These are phyloP conservation scores for Cymbopogon citratus DNA, from an alignment of 176 grass and related monocot species.

Conservation along the genomic window DNA sequence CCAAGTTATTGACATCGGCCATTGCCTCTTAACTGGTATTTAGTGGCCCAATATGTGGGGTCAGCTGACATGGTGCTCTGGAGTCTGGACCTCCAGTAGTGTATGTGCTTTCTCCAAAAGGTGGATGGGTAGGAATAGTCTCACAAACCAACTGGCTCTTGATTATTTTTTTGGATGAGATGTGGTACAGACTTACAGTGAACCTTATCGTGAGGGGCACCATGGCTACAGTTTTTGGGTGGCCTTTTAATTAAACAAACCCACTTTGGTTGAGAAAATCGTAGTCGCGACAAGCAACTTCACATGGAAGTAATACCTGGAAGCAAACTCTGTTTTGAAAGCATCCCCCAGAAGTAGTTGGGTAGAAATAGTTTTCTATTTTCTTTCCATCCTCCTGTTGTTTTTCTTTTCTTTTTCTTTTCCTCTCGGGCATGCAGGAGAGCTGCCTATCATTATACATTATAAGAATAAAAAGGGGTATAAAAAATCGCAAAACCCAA, in stretches of 20 bases:
- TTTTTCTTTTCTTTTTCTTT: too few species aligned
- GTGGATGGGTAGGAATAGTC: conserved; percentile 11
- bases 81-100: conserved; percentile 22
- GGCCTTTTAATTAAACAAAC: background rate
- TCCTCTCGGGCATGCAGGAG: too few species aligned
- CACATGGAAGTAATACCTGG: background rate
- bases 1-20: background rate
- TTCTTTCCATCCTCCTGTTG: background rate
- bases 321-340: background rate
- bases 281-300: background rate
- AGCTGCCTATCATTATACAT: too few species aligned
- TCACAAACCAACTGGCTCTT: background rate
- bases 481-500: too few species aligned
- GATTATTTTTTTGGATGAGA: background rate
- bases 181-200: background rate
- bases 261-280: background rate
- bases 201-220: background rate
- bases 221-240: background rate
- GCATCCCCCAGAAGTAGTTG: background rate
- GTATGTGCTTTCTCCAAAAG: conserved; percentile 3
- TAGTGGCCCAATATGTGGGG: conserved; percentile 7
- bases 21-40: conserved; percentile 8
- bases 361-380: background rate
- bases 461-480: too few species aligned
- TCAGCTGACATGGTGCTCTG: conserved; percentile 16